Conservation (phyloP, 805 yeast genomes). For the Kazachstania taianensis region DNA sequence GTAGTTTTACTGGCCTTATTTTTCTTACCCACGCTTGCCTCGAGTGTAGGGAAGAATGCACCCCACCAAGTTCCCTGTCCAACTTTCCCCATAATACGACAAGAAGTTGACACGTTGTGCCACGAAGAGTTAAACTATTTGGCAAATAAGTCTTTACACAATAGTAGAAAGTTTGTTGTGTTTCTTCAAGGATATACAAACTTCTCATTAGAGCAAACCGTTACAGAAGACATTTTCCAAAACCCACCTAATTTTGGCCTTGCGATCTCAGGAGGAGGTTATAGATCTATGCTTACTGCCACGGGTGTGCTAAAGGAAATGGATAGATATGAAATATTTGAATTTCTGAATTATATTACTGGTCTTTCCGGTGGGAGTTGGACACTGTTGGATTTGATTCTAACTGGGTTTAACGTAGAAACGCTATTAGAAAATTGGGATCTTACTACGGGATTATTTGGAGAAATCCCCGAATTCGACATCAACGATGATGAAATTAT, state of each 20-base stretch:
- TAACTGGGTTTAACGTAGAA: conserved; percentile 33
- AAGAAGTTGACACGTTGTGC: conserved; percentile 16
- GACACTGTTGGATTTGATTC: conserved; percentile 43
- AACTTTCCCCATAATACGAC: too few species aligned
- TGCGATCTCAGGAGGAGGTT: conserved; percentile 32
- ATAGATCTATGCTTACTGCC: conserved; percentile 29
- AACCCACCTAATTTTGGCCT: conserved; percentile 28
- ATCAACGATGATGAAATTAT: conserved; percentile 21
- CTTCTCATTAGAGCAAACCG: conserved; percentile 28
- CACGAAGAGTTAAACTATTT: conserved; percentile 13
- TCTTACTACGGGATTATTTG: conserved; percentile 38
- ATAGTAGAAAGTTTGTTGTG: conserved; percentile 23
- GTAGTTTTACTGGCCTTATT: neutral
- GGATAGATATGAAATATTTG: conserved; percentile 36
- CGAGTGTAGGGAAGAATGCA: neutral
- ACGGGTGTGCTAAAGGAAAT: conserved; percentile 25
- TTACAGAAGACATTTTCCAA: conserved; percentile 6
- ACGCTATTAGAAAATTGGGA: conserved; percentile 31
- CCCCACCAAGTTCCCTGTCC: too few species aligned
- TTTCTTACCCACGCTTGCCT: neutral
- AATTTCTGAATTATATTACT: conserved; percentile 44
- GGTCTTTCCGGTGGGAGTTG: conserved; percentile 71
- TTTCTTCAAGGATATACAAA: conserved; percentile 27
- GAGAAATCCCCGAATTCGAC: conserved; percentile 49
- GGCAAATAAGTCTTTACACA: conserved; percentile 23